These are phyloP conservation scores for Fusarium avenaceum DNA, from an alignment of 2,329 filamentous ascomycete species.

Conservation along the genomic window DNA sequence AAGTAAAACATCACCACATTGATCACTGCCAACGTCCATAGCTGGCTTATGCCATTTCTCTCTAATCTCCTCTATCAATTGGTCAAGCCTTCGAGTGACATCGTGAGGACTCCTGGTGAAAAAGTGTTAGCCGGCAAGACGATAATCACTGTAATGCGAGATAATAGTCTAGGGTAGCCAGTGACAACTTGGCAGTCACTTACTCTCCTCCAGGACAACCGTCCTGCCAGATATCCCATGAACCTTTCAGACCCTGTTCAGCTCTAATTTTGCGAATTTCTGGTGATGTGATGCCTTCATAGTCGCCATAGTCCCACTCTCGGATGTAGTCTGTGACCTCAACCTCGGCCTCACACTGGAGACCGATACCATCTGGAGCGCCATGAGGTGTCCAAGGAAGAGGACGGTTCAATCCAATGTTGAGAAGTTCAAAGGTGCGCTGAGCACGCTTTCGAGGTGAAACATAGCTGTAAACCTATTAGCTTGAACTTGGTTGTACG, in stretches of 20 bases:
- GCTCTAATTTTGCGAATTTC: conserved; percentile 73
- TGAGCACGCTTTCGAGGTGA: conserved; percentile 88
- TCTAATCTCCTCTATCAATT: conserved; percentile 81
- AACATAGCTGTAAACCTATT: conserved; percentile 72
- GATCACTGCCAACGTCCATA: conserved; percentile 66
- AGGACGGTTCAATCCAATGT: conserved; percentile 75
- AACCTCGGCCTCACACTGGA: conserved; percentile 70
- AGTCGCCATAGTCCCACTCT: conserved; percentile 91
- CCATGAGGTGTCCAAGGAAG: conserved; percentile 77
- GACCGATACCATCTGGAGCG: conserved; percentile 52
- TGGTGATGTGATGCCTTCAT: conserved; percentile 82
- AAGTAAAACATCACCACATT: conserved; percentile 63
- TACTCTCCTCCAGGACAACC: conserved; percentile 88
- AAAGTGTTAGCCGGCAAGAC: conserved; percentile 21
- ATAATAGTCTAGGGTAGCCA: conserved; percentile 11
- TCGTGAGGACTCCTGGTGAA: conserved; percentile 74
- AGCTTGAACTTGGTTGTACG: not conserved
- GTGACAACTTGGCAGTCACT: conserved; percentile 51
- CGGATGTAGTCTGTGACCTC: conserved; percentile 79
- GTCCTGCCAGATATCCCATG: conserved; percentile 92
- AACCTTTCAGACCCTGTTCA: conserved; percentile 67
- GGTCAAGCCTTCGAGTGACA: conserved; percentile 79
- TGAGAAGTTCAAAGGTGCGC: conserved; percentile 88
- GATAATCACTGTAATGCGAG: not conserved
- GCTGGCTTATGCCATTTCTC: conserved; percentile 72